Conservation (phyloP, 306 rosid genomes). For the Spatholobus suberectus region DNA sequence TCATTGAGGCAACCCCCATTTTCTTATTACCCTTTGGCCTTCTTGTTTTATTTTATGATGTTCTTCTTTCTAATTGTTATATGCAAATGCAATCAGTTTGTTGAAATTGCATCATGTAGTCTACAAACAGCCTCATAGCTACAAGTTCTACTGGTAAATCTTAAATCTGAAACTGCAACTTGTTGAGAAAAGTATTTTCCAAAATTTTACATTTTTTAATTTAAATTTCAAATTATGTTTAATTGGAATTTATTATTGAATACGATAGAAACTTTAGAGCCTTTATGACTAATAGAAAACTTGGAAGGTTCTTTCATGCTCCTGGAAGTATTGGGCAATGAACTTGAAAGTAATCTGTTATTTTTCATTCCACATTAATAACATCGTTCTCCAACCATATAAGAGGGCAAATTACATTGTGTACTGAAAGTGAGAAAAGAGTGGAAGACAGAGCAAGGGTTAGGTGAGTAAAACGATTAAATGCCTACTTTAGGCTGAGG, state of each 20-base stretch:
- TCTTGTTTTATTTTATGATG: slow-evolving; percentile 14
- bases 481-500: background rate
- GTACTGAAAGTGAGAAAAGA: background rate
- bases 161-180: background rate
- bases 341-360: slow-evolving; percentile 17
- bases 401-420: background rate
- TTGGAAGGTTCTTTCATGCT: background rate
- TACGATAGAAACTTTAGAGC: background rate
- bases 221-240: no score
- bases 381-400: background rate
- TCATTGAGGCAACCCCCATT: slow-evolving; percentile 27
- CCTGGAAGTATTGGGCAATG: background rate
- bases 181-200: no score
- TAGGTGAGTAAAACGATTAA: background rate
- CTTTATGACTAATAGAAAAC: background rate
- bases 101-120: background rate
- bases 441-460: background rate
- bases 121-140: background rate
- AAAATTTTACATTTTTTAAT: no score
- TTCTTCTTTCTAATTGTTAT: background rate
- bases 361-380: background rate
- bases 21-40: background rate
- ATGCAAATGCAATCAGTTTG: slow-evolving; percentile 22
- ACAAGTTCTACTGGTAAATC: background rate
- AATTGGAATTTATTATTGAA: no score